Evolutionary conservation across 2,329 filamentous ascomycete genomes (phyloP), one percentile per base, ranked within the genome.

Genomic region (Trichoderma endophyticum): DNA sequence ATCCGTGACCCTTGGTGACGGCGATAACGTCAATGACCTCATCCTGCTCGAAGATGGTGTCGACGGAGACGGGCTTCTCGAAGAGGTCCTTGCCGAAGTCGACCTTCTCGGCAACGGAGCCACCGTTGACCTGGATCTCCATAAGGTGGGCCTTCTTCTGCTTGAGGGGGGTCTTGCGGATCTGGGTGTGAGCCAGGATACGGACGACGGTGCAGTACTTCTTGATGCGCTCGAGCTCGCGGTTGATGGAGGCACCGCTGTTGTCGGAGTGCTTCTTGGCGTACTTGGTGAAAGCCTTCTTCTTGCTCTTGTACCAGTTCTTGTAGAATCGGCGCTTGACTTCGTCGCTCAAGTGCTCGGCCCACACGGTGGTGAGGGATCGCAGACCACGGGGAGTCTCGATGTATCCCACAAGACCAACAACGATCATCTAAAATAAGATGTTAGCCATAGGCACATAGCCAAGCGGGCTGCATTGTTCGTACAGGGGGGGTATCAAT

Each of bases 281-380:
- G 88, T 99, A 99, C 90, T 97, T 98, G 90, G 96, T 99, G 90
- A 99, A 99, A 76, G 96, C 96, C 95, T 99, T 99, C 94, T 98
- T 98, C 95, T 99, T 99, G 91, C 91, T 94, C 93, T 97, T 97
- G 93, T 99, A 99, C 96, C 96, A 99, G 93, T 99, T 99, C 94
- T 98, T 98, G 93, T 99, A 99, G 94, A 99, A 99, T 84, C 96
- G 93, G 83, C 96, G 93, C 92, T 97, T 97, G 86, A 99, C 84
- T 89, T 98, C 96, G 86, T 99, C 96, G 87, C 93, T 93, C 86
- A 99, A 87, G 86, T 99, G 96, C 91, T 98, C 96, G 83, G 96
- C 96, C 96, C 96, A 99, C 84, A 99, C 94, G 83, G 96, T 98
- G 85, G 95, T 98, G 86, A 99, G 94, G 78, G 96, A 99, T 86